Conservation (phyloP, 2,329 filamentous ascomycete genomes). For the Daldinia sp. region DNA sequence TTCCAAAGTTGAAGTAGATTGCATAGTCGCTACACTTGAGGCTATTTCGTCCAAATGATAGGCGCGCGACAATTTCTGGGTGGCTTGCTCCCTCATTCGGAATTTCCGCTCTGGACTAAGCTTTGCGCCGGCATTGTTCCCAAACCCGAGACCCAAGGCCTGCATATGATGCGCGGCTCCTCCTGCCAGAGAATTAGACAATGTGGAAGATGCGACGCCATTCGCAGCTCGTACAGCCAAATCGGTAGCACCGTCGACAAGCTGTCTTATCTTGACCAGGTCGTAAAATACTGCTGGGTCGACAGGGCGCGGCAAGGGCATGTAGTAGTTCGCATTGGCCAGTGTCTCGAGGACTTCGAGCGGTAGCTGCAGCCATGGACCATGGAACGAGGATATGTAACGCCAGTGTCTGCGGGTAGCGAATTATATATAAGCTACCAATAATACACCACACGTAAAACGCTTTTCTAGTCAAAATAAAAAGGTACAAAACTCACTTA, state of each 20-base stretch:
- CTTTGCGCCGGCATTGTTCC: slow-evolving; percentile 71
- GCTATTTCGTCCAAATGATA: slow-evolving; percentile 87
- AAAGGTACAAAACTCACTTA: slow-evolving; percentile 65
- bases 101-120: slow-evolving; percentile 82
- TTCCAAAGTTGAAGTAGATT: slow-evolving; percentile 80
- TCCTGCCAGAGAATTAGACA: slow-evolving; percentile 65
- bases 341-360: slow-evolving; percentile 83
- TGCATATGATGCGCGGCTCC: slow-evolving; percentile 56
- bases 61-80: slow-evolving; percentile 79
- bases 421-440: slow-evolving; percentile 17
- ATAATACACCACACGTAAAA: background rate
- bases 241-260: slow-evolving; percentile 83
- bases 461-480: slow-evolving; percentile 8
- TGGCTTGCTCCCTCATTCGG: slow-evolving; percentile 83
- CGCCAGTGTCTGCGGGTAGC: slow-evolving; percentile 76
- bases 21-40: slow-evolving; percentile 85
- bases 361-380: slow-evolving; percentile 84
- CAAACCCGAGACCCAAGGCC: slow-evolving; percentile 66
- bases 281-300: slow-evolving; percentile 87
- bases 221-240: slow-evolving; percentile 82
- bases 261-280: slow-evolving; percentile 81
- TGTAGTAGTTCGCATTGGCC: slow-evolving; percentile 82
- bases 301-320: slow-evolving; percentile 79
- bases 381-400: slow-evolving; percentile 86
- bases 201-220: slow-evolving; percentile 74